Evolutionary conservation across 2,329 filamentous ascomycete species (phyloP).

Genomic region (Lasiodiplodia theobromae): DNA sequence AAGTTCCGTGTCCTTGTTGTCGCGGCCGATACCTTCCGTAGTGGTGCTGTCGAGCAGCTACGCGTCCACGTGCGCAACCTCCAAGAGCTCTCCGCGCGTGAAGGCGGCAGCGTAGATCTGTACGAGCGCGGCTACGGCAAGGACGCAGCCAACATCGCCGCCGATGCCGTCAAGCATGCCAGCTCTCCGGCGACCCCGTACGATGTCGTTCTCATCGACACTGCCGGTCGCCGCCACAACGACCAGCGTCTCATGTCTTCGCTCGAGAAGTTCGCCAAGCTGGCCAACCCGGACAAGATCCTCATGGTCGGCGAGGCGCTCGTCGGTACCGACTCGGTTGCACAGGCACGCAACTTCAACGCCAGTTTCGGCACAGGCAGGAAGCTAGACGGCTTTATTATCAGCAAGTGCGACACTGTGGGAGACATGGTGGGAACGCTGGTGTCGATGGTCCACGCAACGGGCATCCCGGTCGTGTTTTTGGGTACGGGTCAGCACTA

Average conservation of each 20-base stretch:
- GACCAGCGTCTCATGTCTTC: conserved; percentile 95
- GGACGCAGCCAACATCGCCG: conserved; percentile 92
- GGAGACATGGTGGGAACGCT: conserved; percentile 98
- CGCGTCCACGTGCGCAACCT: conserved; percentile 94
- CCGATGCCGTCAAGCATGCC: conserved; percentile 87
- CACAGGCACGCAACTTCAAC: conserved; percentile 96
- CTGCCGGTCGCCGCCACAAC: conserved; percentile 92
- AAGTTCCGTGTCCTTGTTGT: conserved; percentile 94
- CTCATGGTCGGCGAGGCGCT: conserved; percentile 95
- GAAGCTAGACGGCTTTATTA: conserved; percentile 93
- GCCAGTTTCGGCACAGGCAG: conserved; percentile 83
- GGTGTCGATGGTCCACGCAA: conserved; percentile 97
- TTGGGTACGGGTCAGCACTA: conserved; percentile 77
- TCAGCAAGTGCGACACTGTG: conserved; percentile 97
- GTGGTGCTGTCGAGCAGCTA: conserved; percentile 94
- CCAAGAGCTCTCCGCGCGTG: conserved; percentile 83
- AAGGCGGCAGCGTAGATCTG: conserved; percentile 81
- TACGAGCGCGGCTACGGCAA: conserved; percentile 99
- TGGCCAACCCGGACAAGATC: conserved; percentile 96
- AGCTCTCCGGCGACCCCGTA: conserved; percentile 68
- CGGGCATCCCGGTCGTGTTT: conserved; percentile 94
- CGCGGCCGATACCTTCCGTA: conserved; percentile 95
- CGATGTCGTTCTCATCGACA: conserved; percentile 97
- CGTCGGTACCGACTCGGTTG: conserved; percentile 93
- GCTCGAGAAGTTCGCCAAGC: conserved; percentile 95